Conservation (phyloP, 371 early-diverging fungal species). For the Lichtheimia corymbifera region DNA sequence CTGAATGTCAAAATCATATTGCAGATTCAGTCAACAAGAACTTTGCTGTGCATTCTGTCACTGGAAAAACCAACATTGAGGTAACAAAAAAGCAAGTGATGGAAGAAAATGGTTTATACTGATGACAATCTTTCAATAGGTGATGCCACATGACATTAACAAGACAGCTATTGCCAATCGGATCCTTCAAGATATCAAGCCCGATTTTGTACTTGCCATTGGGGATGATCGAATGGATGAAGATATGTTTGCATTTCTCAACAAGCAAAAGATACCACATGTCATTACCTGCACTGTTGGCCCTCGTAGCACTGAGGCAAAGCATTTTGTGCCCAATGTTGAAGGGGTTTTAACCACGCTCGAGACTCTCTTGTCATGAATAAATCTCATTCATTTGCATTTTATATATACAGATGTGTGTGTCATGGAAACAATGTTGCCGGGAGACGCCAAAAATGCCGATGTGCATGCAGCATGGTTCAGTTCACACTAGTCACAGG, state of each 20-base stretch:
- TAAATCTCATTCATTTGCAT: no score
- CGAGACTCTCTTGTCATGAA: conserved; percentile 17
- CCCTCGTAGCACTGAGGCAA: conserved; percentile 59
- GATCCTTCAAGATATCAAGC: conserved; percentile 56
- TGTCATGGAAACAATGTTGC: no score
- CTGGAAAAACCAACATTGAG: conserved; percentile 93
- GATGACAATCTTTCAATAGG: conserved; percentile 12
- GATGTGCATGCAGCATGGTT: no score
- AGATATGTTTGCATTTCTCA: conserved; percentile 77
- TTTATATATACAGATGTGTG: no score
- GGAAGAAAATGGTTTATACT: not conserved
- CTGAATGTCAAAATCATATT: conserved; percentile 89
- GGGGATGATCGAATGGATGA: conserved; percentile 87
- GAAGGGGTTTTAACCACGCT: conserved; percentile 44
- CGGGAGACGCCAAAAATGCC: no score
- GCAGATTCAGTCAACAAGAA: conserved; percentile 82
- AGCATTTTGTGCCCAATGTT: conserved; percentile 57
- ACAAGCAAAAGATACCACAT: conserved; percentile 39
- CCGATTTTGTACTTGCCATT: conserved; percentile 72
- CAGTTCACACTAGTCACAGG: no score
- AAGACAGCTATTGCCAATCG: conserved; percentile 65
- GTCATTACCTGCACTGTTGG: conserved; percentile 64
- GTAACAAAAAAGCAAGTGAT: conserved; percentile 36
- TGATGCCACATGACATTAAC: conserved; percentile 67
- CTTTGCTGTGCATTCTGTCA: conserved; percentile 84